phyloP scores from a whole-genome alignment of 768 basidiomycete genomes.

The Lactifluus rugatus region DNA sequence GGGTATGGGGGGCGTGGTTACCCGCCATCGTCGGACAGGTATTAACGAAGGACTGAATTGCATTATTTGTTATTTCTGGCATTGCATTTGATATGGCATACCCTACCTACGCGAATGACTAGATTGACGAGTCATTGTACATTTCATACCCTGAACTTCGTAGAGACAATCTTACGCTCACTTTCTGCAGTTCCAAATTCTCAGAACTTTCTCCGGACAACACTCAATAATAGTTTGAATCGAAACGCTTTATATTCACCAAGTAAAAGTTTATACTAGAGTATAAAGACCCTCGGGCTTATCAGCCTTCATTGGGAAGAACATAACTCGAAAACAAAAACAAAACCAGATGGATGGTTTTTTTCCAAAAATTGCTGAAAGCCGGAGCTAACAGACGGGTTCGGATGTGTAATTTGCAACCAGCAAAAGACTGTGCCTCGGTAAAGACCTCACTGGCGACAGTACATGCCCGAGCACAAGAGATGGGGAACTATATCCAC shows the following conservation, averaged over 20 bases:
- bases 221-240: too few relatives aligned
- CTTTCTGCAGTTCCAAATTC: too few relatives aligned
- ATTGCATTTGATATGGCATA: constrained; percentile 9
- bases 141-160: neutral
- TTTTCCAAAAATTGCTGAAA: constrained; percentile 86
- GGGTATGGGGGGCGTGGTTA: constrained; percentile 32
- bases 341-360: neutral
- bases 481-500: constrained; percentile 23
- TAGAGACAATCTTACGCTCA: too few relatives aligned
- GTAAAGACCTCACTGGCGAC: constrained; percentile 93
- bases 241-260: neutral
- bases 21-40: constrained; percentile 40
- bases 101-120: neutral
- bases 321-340: neutral
- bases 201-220: too few relatives aligned
- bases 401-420: constrained; percentile 98
- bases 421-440: constrained; percentile 93
- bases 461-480: constrained; percentile 93
- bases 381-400: constrained; percentile 85
- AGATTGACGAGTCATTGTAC: neutral
- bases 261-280: neutral
- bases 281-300: neutral
- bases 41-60: constrained; percentile 22
- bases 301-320: constrained; percentile 9
- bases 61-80: neutral